Base-by-base conservation (phyloP, 2,329 filamentous ascomycete genomes). In the Cladosporium sp. region DNA sequence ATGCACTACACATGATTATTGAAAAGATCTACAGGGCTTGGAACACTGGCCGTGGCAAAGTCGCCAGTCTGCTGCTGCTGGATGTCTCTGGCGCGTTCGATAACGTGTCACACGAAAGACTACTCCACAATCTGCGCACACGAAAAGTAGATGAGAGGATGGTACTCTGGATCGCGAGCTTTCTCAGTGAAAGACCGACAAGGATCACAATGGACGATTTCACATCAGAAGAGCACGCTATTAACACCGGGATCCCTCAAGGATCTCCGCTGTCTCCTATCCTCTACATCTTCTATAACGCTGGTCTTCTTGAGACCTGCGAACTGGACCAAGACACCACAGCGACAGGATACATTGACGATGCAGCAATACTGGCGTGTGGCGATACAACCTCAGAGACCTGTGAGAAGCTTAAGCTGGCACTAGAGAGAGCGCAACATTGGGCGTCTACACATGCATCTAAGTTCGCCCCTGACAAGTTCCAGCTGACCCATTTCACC, bases 31-130 rank as follows among this genome's bases (percentile, higher is more conserved):
- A 39, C 37, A 20, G 17, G 17, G 37, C 37, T 11, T 39, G 11
- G 37, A 39, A 39, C 15, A 20, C 22, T 22, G 30, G 22, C 24
- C 4, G 17, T 4, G 18, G 18, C 7, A 20, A 30, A 20, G 58
- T 67, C 2, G 61, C 56, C 15, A 64, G 58, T 19, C 51, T 69
- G 13, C 60, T 67, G 3, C 38, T 61, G 3, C 58, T 68, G 2
- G 58, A 70, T 51, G 52, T 68, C 15, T 62, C 58, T 2, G 58
- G 61, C 13, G 65, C 62, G 13, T 69, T 66, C 48, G 50, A 59
- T 43, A 56, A 70, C 12, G 67, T 73, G 12, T 68, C 55, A 20
- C 69, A 68, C 50, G 61, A 68, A 37, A 50, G 64, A 56, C 50
- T 69, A 24, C 34, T 69, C 30, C 55, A 66, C 39, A 66, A 68